Evolutionary conservation across 163 green algal species (phyloP), one percentile per base, ranked within the genome.

Genomic region (Volvox carteri): DNA sequence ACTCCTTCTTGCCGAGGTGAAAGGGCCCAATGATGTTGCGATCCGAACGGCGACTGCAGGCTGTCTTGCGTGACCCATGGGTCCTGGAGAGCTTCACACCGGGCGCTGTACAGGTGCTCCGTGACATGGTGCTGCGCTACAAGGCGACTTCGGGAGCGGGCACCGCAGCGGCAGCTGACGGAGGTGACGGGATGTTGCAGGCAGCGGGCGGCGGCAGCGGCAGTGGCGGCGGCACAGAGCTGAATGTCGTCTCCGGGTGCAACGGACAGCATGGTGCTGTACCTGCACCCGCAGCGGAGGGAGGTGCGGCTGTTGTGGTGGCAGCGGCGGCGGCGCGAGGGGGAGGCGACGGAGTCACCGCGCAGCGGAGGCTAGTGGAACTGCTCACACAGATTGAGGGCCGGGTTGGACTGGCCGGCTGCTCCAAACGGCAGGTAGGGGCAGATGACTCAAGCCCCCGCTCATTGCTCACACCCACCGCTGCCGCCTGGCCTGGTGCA

Each of bases 21-120:
- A n/a, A n/a, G n/a, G n/a, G n/a, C n/a, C n/a, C n/a, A n/a, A n/a
- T n/a, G n/a, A n/a, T n/a, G n/a, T n/a, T n/a, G n/a, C n/a, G n/a
- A n/a, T n/a, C n/a, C n/a, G n/a, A n/a, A n/a, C n/a, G n/a, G n/a
- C 54, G 25, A n/a, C 7, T 28, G 68, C 35, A 88, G 83, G 83
- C 68, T 16, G 68, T 60, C 0, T 70, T 74, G 67, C 68, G 50
- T 1, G 83, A 88, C 68, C 83, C 83, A 35, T 88, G 83, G 83
- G 35, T 74, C 16, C 7, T 81, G 14, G 83, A 58, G 23, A 14
- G 62, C 46, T 48, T 88, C 23, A 81, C 23, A 0, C 1, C 67
- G 0, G 21, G 25, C 68, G 18, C 83, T 4, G 50, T 81, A 1
- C 44, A 56, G 18, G 50, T 74, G 4, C 83, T 88, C 33, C 68